Evolutionary conservation across 345 rosid genomes (phyloP).

Genomic region (Hevea brasiliensis): DNA sequence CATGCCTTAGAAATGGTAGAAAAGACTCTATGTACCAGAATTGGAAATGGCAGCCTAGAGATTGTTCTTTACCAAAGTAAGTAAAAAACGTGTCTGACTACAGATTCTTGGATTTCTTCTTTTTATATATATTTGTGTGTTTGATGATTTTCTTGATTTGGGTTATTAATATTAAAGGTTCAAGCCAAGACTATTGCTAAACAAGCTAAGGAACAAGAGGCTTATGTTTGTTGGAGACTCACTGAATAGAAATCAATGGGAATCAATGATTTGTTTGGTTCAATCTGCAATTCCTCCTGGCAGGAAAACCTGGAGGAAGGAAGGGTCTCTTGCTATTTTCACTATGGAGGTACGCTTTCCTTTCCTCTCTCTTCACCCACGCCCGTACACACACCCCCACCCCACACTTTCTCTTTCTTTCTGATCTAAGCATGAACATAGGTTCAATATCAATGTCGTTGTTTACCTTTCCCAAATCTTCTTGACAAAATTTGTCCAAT

Average conservation of each 20-base stretch:
- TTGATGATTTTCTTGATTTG: background rate
- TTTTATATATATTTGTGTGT: background rate
- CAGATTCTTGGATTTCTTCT: background rate
- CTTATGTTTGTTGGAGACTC: slow-evolving; percentile 98
- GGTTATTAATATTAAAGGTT: slow-evolving; percentile 46
- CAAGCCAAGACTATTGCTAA: slow-evolving; percentile 61
- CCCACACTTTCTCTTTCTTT: background rate
- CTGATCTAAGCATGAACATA: background rate
- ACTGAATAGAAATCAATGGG: slow-evolving; percentile 95
- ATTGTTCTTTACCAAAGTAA: slow-evolving; percentile 81
- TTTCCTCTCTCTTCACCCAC: too few species aligned
- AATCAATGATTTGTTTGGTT: slow-evolving; percentile 92
- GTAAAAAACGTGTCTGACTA: background rate
- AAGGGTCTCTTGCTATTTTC: slow-evolving; percentile 66
- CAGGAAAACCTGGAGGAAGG: slow-evolving; percentile 60
- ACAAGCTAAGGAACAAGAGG: slow-evolving; percentile 91
- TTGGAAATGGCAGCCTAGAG: slow-evolving; percentile 96
- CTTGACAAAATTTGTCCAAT: background rate
- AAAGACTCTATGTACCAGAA: slow-evolving; percentile 76
- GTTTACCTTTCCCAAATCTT: background rate
- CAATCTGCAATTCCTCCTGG: slow-evolving; percentile 70
- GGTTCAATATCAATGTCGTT: background rate
- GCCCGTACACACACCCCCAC: too few species aligned
- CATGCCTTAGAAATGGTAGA: slow-evolving; percentile 91
- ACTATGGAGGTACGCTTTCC: slow-evolving; percentile 55